These are phyloP conservation scores for Fraxinus sp. DNA, from an alignment of 305 asterid genomes.

Conservation along the genomic window DNA sequence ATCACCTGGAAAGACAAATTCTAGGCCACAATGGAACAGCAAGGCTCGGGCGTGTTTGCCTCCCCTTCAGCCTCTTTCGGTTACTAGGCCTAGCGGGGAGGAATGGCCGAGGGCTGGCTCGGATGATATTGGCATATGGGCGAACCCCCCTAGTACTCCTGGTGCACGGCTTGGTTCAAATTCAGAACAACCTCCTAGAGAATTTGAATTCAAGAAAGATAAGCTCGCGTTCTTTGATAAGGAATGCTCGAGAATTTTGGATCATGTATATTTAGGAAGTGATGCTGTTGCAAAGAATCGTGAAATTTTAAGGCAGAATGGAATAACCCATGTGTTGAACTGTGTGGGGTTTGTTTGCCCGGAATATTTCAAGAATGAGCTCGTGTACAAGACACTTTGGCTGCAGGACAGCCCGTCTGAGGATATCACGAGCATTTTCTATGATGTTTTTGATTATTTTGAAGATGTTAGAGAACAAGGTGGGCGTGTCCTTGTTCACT, in stretches of 20 bases:
- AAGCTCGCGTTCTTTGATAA: conserved; percentile 73
- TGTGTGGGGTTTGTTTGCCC: conserved; percentile 87
- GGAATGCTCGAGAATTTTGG: conserved; percentile 82
- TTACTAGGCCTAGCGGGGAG: conserved; percentile 54
- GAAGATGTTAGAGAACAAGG: conserved; percentile 51
- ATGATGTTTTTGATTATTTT: conserved; percentile 58
- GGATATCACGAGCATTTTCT: conserved; percentile 55
- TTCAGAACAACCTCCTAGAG: conserved; percentile 9
- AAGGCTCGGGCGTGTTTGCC: conserved; percentile 91
- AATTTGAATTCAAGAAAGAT: not conserved
- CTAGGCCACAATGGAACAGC: conserved; percentile 79
- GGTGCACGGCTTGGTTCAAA: conserved; percentile 55
- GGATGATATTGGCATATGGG: conserved; percentile 93
- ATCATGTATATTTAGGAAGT: conserved; percentile 77
- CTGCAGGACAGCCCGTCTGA: conserved; percentile 56
- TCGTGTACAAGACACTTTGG: conserved; percentile 50
- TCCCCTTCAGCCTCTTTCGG: conserved; percentile 88
- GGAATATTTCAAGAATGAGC: conserved; percentile 65
- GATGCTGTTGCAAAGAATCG: conserved; percentile 78
- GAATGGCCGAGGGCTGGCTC: conserved; percentile 95
- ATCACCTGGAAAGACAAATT: conserved; percentile 56
- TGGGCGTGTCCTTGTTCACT: conserved; percentile 62
- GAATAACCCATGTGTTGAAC: conserved; percentile 87
- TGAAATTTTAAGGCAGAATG: conserved; percentile 57
- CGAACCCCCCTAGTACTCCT: conserved; percentile 63